Base-by-base conservation (phyloP, 306 rosid genomes). In the Sophora flavescens region DNA sequence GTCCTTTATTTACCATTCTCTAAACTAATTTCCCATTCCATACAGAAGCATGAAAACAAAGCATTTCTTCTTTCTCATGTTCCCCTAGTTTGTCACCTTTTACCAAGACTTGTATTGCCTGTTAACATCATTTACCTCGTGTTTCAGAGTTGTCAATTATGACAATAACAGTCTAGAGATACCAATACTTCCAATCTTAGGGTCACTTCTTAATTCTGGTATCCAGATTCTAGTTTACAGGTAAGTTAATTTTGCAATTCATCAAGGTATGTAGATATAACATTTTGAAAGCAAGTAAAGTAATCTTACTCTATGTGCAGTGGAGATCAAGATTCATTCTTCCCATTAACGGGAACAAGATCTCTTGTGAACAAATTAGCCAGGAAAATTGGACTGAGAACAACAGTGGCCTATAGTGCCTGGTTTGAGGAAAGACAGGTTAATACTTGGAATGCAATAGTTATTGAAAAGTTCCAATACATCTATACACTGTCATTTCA, bases 391-490 rank as follows among this genome's bases (percentile, higher is more conserved):
- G 59, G 73, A 82, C 71, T 86, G 2, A 82, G 73, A 10, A 79
- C 83, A 54, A 80, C 78, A 12, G 82, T 70, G 42, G 59, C 87
- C 36, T 86, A 86, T 8, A 74, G 81, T 70, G 71, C 76, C 13
- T 88, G 92, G 92, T 84, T 88, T 67, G 77, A 22, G n/a, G 82
- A 70, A 53, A 83, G n/a, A 45, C 89, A 85, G 89, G 91, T 82
- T 30, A 81, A 45, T 5, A 16, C 15, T 15, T 9, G 3, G 3
- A 32, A 33, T 39, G 35, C 50, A 59, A 72, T 28, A 4, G 15
- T n/a, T 41, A 38, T 26, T 0, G 17, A 3, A 9, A 30, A 4
- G 26, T 28, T 47, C 36, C 9, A 35, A n/a, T 1, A 41, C 5
- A 22, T 22, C 22, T 22, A 48, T 16, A 8, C 38, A 69, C 5